These are phyloP conservation scores for Neurospora sp. DNA, from an alignment of 495 filamentous ascomycete species.

Conservation along the genomic window DNA sequence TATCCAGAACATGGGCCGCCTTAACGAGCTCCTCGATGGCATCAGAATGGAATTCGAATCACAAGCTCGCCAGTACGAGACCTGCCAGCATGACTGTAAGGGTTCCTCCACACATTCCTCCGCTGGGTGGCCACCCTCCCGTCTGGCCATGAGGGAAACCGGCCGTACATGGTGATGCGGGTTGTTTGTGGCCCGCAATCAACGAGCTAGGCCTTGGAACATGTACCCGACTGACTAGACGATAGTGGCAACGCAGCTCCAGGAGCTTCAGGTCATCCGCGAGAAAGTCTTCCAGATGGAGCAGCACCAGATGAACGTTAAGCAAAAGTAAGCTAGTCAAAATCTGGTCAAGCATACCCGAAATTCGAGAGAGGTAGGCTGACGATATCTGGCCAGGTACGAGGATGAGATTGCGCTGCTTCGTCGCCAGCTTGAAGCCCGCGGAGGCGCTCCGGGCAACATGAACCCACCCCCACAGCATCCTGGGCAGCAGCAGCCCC, in stretches of 20 bases:
- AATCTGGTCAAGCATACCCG: background rate
- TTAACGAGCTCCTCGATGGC: conserved; percentile 84
- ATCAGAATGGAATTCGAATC: conserved; percentile 84
- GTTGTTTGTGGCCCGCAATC: background rate
- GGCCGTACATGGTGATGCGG: background rate
- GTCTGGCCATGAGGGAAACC: background rate
- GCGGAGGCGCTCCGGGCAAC: conserved; percentile 54
- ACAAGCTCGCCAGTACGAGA: conserved; percentile 62
- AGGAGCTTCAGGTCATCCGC: conserved; percentile 87
- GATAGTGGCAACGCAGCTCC: conserved; percentile 72
- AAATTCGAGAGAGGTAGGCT: background rate
- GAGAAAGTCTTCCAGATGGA: conserved; percentile 87
- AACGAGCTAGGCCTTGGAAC: background rate
- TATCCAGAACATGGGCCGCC: conserved; percentile 46
- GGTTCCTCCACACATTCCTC: conserved; percentile 10
- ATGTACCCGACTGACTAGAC: background rate
- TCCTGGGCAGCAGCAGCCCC: conserved; percentile 56
- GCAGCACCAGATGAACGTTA: conserved; percentile 74
- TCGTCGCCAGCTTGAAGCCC: conserved; percentile 76
- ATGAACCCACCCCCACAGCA: conserved; percentile 60
- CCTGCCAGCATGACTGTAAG: conserved; percentile 87
- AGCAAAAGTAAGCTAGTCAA: conserved; percentile 62
- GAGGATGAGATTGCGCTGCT: conserved; percentile 82
- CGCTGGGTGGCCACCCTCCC: background rate
- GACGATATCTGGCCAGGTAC: conserved; percentile 49